Conservation (phyloP, 345 rosid genomes). For the Acer yangbiense region DNA sequence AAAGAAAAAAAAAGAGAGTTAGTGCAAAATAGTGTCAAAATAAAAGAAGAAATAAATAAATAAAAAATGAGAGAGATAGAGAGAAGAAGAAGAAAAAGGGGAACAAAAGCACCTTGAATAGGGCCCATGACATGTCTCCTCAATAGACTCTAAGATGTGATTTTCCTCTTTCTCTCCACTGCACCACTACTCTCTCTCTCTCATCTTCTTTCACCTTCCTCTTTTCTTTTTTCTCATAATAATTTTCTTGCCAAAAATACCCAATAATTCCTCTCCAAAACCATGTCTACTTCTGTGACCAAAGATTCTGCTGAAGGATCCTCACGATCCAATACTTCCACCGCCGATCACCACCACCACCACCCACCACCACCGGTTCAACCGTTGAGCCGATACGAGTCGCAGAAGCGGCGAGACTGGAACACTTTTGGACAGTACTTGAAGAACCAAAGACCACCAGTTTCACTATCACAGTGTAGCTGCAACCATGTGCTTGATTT, state of each 20-base stretch:
- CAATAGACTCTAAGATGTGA: conserved; percentile 52
- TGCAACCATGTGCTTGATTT: conserved; percentile 73
- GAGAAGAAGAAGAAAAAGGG: conserved; percentile 25
- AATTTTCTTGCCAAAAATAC: conserved; percentile 25
- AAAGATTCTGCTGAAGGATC: conserved; percentile 46
- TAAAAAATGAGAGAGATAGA: conserved; percentile 11
- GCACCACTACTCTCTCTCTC: conserved; percentile 14
- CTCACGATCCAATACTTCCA: conserved; percentile 43
- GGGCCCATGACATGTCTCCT: conserved; percentile 66
- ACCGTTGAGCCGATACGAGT: conserved; percentile 78
- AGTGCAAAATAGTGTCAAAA: conserved; percentile 30
- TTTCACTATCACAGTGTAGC: conserved; percentile 51
- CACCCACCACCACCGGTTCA: conserved; percentile 25
- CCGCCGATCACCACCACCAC: conserved; percentile 23
- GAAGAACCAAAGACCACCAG: conserved; percentile 72
- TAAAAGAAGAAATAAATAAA: conserved; percentile 8
- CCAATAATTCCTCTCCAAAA: conserved; percentile 22
- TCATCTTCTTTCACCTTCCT: conserved; percentile 26
- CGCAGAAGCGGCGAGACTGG: conserved; percentile 87
- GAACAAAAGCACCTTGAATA: conserved; percentile 44
- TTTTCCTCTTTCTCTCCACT: conserved; percentile 44
- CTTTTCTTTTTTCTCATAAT: conserved; percentile 18
- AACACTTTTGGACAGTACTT: conserved; percentile 85
- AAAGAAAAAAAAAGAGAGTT: conserved; percentile 12
- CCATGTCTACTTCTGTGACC: conserved; percentile 35